Percentiles rank a stretch among this genome's conserved stretches.
Conservation (phyloP, 208 protist genomes). For the Trypanosoma lewisi region DNA sequence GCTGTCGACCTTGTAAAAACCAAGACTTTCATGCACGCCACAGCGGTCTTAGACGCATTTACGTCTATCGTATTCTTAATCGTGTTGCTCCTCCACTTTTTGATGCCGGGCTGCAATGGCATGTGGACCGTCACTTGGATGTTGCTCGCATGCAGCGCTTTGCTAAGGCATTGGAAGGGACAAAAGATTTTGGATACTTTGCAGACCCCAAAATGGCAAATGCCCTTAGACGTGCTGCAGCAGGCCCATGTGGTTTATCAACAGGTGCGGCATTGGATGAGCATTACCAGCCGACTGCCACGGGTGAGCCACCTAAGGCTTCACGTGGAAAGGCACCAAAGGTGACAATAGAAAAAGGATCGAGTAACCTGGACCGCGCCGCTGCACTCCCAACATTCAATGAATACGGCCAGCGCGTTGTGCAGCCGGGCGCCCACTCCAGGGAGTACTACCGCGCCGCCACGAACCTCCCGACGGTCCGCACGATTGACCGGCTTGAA, state of each 20-base stretch:
- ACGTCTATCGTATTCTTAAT: constrained; percentile 91
- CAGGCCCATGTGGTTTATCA: constrained; percentile 26
- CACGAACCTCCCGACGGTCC: constrained; percentile 80
- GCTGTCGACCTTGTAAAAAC: constrained; percentile 68
- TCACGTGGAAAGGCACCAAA: constrained; percentile 56
- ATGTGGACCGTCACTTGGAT: constrained; percentile 85
- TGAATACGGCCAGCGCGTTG: constrained; percentile 69
- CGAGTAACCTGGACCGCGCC: constrained; percentile 61
- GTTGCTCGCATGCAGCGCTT: constrained; percentile 80
- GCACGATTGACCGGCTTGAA: constrained; percentile 77
- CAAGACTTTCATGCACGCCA: constrained; percentile 89
- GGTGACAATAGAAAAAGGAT: constrained; percentile 48
- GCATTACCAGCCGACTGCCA: constrained; percentile 44
- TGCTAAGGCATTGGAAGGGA: constrained; percentile 66
- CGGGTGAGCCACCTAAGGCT: constrained; percentile 25
- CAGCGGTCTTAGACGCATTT: constrained; percentile 67
- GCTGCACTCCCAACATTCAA: constrained; percentile 84
- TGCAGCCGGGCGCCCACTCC: constrained; percentile 58
- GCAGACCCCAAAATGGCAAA: constrained; percentile 86
- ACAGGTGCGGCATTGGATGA: constrained; percentile 43
- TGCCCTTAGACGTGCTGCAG: constrained; percentile 64
- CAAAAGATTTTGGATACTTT: constrained; percentile 84
- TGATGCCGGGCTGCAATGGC: constrained; percentile 84
- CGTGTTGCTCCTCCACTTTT: constrained; percentile 85
- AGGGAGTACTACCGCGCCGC: constrained; percentile 56